Evolutionary conservation across 306 rosid genomes (phyloP).

Genomic region (Glycyrrhiza uralensis): DNA sequence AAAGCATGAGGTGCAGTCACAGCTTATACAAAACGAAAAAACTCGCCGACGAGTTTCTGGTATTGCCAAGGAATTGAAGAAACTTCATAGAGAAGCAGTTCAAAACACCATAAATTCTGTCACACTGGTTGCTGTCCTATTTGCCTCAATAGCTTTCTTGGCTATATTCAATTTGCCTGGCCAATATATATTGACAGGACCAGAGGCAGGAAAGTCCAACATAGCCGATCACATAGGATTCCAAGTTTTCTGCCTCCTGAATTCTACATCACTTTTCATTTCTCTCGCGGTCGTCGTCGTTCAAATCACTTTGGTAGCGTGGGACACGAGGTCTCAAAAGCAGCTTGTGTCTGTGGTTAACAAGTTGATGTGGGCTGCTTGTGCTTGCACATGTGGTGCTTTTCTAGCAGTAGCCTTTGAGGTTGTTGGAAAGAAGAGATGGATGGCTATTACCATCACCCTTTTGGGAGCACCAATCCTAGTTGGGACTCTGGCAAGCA

Average conservation of each 20-base stretch:
- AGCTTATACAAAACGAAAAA: conserved; percentile 70
- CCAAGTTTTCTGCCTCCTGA: conserved; percentile 72
- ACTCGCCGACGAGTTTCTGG: conserved; percentile 90
- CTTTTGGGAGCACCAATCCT: conserved; percentile 71
- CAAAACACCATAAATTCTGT: conserved; percentile 82
- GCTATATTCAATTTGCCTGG: conserved; percentile 97
- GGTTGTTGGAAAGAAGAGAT: conserved; percentile 60
- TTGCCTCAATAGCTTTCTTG: conserved; percentile 94
- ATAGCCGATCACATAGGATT: conserved; percentile 61
- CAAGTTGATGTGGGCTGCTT: conserved; percentile 97
- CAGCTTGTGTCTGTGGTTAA: conserved; percentile 92
- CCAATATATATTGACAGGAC: conserved; percentile 38
- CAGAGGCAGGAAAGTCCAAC: conserved; percentile 54
- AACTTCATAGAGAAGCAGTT: conserved; percentile 93
- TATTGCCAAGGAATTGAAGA: conserved; percentile 87
- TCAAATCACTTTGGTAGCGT: conserved; percentile 95
- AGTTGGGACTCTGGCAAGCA: conserved; percentile 75
- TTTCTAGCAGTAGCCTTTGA: conserved; percentile 72
- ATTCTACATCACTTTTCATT: conserved; percentile 83
- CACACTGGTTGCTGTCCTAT: conserved; percentile 87
- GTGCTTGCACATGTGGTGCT: conserved; percentile 93
- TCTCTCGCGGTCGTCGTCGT: conserved; percentile 95
- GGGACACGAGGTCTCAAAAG: conserved; percentile 94
- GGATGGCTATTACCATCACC: conserved; percentile 90
- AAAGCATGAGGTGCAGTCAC: conserved; percentile 89